Evolutionary conservation across 768 basidiomycete genomes (phyloP).

Genomic region (Cyathus striatus): DNA sequence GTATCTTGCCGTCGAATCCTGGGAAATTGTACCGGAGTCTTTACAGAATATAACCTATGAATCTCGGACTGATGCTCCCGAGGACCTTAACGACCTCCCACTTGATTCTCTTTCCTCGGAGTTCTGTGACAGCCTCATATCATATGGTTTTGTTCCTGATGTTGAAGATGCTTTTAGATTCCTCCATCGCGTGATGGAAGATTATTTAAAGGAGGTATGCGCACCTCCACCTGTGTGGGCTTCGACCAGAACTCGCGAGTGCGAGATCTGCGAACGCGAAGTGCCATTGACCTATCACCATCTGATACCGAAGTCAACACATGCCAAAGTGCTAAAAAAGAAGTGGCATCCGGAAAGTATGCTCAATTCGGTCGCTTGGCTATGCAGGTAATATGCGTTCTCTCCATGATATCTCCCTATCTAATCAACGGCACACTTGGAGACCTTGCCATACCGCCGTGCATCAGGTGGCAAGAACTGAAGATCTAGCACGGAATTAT

Average conservation of each 20-base stretch:
- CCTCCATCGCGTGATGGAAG: conserved; percentile 31
- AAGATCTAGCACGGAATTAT: conserved; percentile 44
- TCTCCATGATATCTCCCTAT: background rate
- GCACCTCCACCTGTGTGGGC: conserved; percentile 50
- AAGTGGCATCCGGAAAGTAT: conserved; percentile 49
- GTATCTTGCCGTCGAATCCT: conserved; percentile 48
- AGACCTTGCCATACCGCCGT: conserved; percentile 41
- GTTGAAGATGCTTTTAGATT: conserved; percentile 33
- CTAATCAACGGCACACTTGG: background rate
- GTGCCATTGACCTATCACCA: conserved; percentile 59
- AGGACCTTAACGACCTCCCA: conserved; percentile 28
- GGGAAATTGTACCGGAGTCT: conserved; percentile 33
- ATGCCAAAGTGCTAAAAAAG: conserved; percentile 51
- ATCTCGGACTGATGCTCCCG: conserved; percentile 19
- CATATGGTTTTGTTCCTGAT: conserved; percentile 40
- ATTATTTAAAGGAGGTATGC: conserved; percentile 40
- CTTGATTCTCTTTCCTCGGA: conserved; percentile 34
- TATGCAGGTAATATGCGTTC: conserved; percentile 38
- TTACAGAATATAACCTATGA: conserved; percentile 35
- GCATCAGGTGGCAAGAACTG: conserved; percentile 43
- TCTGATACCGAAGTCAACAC: conserved; percentile 49
- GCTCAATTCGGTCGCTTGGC: conserved; percentile 56
- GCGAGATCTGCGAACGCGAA: conserved; percentile 56
- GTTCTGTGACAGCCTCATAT: conserved; percentile 45
- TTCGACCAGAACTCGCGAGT: conserved; percentile 44